Evolutionary conservation across 306 rosid genomes (phyloP), one percentile per base, ranked within the genome.

Genomic region (Malus fusca): DNA sequence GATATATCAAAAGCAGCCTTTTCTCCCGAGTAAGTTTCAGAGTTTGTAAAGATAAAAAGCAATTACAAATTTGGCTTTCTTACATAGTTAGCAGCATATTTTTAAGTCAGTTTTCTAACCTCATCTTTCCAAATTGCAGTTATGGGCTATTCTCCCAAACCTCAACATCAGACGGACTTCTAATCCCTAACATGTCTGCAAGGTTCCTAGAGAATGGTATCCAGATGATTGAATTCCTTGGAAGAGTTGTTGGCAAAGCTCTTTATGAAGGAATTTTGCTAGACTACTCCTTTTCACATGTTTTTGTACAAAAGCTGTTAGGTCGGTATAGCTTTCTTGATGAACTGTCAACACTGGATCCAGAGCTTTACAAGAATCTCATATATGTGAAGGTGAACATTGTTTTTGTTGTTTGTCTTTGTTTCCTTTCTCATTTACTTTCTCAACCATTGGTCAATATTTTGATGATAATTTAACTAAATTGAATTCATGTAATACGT

Each of bases 171-270:
- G 96, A 90, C 70, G 89, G 96, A 75, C 95, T 90, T 84, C 86
- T 95, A 59, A 87, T 90, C 76, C 98, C 97, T 48, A 89, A 86
- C 82, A 58, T 88, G 69, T 89, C 98, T 31, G 98, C 98, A 71
- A 92, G 90, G 87, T 86, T 82, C 83, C 82, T 92, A 75, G 97
- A 90, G 66, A 95, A 89, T 78, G 98, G 97, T 82, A 83, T 92
- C 86, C 97, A 87, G 83, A 92, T 95, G 97, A 95, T 95, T 82
- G 98, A 95, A 78, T 95, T 92, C 88, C 96, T 95, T 70, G 98
- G 98, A 84, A 87, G 97, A 87, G 89, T 95, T 68, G 98, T 95
- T 58, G 98, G 97, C 26, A 95, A 95, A 91, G 97, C 98, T 82
- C 91, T 95, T 37, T 95, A 95, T 82, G 99, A 95, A 87, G 99